Evolutionary conservation across 371 early-diverging fungal genomes (phyloP).

Genomic region (Syncephalastrum sp.): DNA sequence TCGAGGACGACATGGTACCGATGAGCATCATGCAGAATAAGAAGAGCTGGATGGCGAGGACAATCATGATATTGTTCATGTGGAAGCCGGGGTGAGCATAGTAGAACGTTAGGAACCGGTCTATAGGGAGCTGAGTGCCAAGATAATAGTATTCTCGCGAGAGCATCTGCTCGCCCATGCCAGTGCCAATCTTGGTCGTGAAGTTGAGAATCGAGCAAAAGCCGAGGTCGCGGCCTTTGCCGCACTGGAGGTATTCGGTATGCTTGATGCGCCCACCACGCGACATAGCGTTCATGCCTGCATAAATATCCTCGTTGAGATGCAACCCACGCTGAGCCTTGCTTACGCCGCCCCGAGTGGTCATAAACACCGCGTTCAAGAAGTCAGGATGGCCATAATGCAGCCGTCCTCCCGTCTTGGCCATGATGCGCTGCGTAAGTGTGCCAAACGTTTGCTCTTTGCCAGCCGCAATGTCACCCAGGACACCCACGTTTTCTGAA

Average conservation of each 20-base stretch:
- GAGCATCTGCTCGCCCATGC: constrained; percentile 90
- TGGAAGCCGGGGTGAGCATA: constrained; percentile 91
- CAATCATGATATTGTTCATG: constrained; percentile 89
- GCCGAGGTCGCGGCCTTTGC: constrained; percentile 90
- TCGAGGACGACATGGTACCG: constrained; percentile 67
- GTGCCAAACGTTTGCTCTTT: constrained; percentile 92
- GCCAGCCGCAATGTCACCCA: constrained; percentile 89
- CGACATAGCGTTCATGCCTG: constrained; percentile 85
- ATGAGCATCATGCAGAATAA: constrained; percentile 77
- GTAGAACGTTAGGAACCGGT: constrained; percentile 85
- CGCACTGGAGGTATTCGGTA: constrained; percentile 89
- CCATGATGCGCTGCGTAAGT: constrained; percentile 85
- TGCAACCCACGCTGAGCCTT: constrained; percentile 91
- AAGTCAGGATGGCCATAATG: constrained; percentile 94
- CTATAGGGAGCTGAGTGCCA: constrained; percentile 79
- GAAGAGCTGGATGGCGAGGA: constrained; percentile 83
- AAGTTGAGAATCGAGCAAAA: constrained; percentile 88
- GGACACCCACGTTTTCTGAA: constrained; percentile 82
- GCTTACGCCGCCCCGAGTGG: constrained; percentile 82
- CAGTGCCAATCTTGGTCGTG: constrained; percentile 87
- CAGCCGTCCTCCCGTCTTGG: constrained; percentile 76
- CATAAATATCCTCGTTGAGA: constrained; percentile 92
- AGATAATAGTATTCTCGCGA: constrained; percentile 90
- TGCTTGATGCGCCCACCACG: constrained; percentile 91
- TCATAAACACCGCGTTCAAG: constrained; percentile 85